Conservation (phyloP, 2,329 filamentous ascomycete species). For the Penicillium sp. region DNA sequence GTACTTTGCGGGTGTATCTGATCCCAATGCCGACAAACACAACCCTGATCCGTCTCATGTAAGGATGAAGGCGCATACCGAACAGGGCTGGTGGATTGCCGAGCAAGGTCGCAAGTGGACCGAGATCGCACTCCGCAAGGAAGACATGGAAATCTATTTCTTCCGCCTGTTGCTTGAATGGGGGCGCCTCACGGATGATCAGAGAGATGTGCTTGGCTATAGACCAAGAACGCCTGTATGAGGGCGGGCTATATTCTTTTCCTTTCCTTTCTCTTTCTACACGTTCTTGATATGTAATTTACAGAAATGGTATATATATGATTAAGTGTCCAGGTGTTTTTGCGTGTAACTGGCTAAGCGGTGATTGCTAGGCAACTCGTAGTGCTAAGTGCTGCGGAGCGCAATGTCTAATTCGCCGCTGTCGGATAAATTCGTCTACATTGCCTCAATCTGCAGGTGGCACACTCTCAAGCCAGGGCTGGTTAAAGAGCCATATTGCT, state of each 20-base stretch:
- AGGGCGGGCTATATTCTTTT: too few species aligned
- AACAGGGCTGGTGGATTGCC: slow-evolving; percentile 64
- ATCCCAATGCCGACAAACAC: slow-evolving; percentile 15
- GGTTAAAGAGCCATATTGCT: slow-evolving; percentile 47
- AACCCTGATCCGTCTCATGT: slow-evolving; percentile 47
- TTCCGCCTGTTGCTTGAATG: slow-evolving; percentile 76
- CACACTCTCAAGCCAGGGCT: not conserved
- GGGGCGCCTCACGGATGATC: slow-evolving; percentile 66
- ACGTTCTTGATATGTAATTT: too few species aligned
- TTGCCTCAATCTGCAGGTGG: too few species aligned
- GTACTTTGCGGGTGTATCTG: slow-evolving; percentile 63
- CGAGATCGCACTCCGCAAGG: slow-evolving; percentile 59
- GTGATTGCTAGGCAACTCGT: too few species aligned
- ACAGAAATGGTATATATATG: too few species aligned
- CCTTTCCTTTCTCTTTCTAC: too few species aligned
- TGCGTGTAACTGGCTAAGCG: too few species aligned
- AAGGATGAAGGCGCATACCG: slow-evolving; percentile 49
- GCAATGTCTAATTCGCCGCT: too few species aligned
- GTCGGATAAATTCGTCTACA: too few species aligned
- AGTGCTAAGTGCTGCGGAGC: too few species aligned
- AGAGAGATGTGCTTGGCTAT: slow-evolving; percentile 49
- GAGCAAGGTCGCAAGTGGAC: slow-evolving; percentile 65
- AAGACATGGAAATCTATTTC: slow-evolving; percentile 78
- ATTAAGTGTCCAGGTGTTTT: too few species aligned
- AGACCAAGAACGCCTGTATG: slow-evolving; percentile 2